Evolutionary conservation across 2,329 filamentous ascomycete species (phyloP).

Genomic region (Colletotrichum sidae): DNA sequence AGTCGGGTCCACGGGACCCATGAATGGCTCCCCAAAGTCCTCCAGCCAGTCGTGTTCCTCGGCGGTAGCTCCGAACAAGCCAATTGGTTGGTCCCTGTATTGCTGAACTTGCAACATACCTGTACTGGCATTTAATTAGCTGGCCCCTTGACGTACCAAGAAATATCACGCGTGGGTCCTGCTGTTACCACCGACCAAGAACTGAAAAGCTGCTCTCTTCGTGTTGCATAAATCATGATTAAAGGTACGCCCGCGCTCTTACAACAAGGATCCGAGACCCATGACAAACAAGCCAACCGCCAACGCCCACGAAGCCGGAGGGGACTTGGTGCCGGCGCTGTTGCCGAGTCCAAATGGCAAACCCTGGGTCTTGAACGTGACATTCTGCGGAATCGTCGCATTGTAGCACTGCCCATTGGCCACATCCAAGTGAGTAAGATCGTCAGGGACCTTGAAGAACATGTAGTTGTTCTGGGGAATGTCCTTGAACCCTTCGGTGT

Average conservation of each 20-base stretch:
- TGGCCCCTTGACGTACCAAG: background rate
- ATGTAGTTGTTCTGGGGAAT: constrained; percentile 77
- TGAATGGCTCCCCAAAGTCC: background rate
- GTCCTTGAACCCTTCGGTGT: constrained; percentile 77
- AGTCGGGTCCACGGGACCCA: constrained; percentile 13
- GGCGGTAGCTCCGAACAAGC: background rate
- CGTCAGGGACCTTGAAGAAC: constrained; percentile 82
- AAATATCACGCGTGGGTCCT: no score
- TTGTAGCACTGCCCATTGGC: constrained; percentile 77
- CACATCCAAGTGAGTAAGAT: constrained; percentile 75
- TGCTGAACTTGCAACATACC: no score
- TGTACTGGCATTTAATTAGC: no score
- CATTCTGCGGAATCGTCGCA: constrained; percentile 71
- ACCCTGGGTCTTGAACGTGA: constrained; percentile 77
- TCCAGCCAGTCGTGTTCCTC: background rate
- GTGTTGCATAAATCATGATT: constrained; percentile 7
- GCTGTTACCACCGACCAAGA: no score
- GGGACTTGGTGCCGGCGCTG: constrained; percentile 42
- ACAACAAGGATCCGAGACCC: constrained; percentile 41
- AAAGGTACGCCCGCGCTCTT: constrained; percentile 8
- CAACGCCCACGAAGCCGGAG: constrained; percentile 39
- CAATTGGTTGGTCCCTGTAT: background rate
- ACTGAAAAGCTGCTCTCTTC: background rate
- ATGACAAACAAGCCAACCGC: constrained; percentile 39
- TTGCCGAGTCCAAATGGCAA: constrained; percentile 60